These are phyloP conservation scores for Oxalis stricta DNA, from an alignment of 441 rosid genomes.

Conservation along the genomic window DNA sequence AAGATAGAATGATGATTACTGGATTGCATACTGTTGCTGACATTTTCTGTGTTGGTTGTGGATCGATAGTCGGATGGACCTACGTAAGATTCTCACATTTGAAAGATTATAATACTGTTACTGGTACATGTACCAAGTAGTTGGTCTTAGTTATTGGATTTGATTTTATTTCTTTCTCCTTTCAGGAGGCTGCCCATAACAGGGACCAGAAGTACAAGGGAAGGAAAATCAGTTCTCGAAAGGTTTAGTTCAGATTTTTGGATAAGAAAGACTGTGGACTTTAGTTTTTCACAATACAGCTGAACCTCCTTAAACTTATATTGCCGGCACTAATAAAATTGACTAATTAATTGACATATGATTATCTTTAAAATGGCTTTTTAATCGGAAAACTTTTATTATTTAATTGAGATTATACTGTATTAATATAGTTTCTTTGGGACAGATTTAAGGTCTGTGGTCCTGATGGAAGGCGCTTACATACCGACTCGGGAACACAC, in stretches of 20 bases:
- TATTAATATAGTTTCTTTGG: constrained; percentile 3
- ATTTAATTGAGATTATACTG: constrained; percentile 1
- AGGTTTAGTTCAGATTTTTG: constrained; percentile 25
- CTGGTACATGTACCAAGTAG: constrained; percentile 11
- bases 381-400: too few relatives aligned
- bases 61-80: constrained; percentile 94
- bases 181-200: constrained; percentile 78
- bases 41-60: constrained; percentile 88
- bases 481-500: constrained; percentile 56
- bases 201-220: constrained; percentile 92
- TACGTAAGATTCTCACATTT: constrained; percentile 45
- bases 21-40: constrained; percentile 88
- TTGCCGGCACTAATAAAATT: too few relatives aligned
- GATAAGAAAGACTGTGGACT: constrained; percentile 7
- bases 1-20: constrained; percentile 78
- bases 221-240: constrained; percentile 93
- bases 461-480: constrained; percentile 81
- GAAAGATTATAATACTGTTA: constrained; percentile 1
- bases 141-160: constrained; percentile 15
- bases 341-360: too few relatives aligned
- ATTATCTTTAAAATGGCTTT: too few relatives aligned
- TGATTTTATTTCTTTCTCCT: too few relatives aligned
- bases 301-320: too few relatives aligned
- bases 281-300: too few relatives aligned
- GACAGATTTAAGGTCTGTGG: constrained; percentile 76